Percentiles rank a stretch among this genome's conserved stretches.
Conservation (phyloP, 805 yeast species). For the Pichia nanzhaoensis region DNA sequence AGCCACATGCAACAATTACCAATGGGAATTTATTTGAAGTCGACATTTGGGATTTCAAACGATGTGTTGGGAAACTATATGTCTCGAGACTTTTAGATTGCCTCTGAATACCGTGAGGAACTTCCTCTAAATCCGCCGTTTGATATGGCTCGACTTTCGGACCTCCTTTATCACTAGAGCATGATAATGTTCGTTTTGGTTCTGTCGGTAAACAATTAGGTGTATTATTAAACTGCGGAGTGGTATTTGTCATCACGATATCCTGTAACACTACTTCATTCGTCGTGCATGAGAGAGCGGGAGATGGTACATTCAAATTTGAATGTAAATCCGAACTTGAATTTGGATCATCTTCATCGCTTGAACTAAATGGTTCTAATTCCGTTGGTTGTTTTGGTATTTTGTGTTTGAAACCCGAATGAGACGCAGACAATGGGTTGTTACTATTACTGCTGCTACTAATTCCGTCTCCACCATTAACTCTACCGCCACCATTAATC, state of each 20-base stretch:
- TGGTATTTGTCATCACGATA: too few relatives aligned
- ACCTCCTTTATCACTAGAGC: slow-evolving; percentile 28
- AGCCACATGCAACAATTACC: slow-evolving; percentile 95
- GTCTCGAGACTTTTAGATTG: slow-evolving; percentile 68
- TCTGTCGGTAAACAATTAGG: background rate
- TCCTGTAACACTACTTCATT: background rate
- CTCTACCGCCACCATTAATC: too few relatives aligned
- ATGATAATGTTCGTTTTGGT: slow-evolving; percentile 27
- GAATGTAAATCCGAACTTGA: too few relatives aligned
- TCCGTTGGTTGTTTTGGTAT: slow-evolving; percentile 46
- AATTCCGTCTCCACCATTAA: too few relatives aligned
- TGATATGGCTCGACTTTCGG: slow-evolving; percentile 49
- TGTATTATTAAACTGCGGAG: background rate
- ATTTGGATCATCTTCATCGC: slow-evolving; percentile 32
- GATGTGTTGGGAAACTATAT: slow-evolving; percentile 82
- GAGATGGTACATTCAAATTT: too few relatives aligned
- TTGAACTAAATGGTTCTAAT: slow-evolving; percentile 49
- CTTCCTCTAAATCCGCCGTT: slow-evolving; percentile 93
- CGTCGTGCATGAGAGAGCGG: too few relatives aligned
- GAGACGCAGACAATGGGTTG: background rate
- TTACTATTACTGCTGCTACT: background rate
- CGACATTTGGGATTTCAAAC: slow-evolving; percentile 61
- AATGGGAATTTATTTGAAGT: slow-evolving; percentile 80
- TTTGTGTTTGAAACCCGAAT: slow-evolving; percentile 20
- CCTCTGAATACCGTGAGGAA: slow-evolving; percentile 87